Evolutionary conservation across 148 eudicot genomes (phyloP).

Genomic region (Vaccinium vitisidaea): DNA sequence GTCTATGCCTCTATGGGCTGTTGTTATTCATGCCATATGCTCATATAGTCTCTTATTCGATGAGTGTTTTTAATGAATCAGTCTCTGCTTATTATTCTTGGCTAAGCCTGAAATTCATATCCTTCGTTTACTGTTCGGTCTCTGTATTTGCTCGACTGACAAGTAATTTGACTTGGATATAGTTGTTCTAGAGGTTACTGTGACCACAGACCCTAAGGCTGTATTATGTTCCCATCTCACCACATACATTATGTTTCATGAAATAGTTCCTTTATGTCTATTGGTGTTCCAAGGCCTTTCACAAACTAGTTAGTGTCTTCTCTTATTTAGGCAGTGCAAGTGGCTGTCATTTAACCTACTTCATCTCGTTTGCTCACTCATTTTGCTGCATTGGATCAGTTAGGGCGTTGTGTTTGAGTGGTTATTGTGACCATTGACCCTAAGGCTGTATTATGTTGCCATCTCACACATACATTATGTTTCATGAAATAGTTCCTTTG

Average conservation of each 20-base stretch:
- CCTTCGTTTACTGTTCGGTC: not conserved
- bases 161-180: not conserved
- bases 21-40: not conserved
- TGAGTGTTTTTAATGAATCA: not conserved
- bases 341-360: not conserved
- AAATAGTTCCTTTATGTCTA: not conserved
- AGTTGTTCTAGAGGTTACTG: not conserved
- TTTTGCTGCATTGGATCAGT: slow-evolving; percentile 8
- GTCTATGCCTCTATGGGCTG: not conserved
- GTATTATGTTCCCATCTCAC: not conserved
- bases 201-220: not conserved
- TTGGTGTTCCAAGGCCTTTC: not conserved
- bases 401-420: not conserved
- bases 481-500: not conserved
- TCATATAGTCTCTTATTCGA: not conserved
- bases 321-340: not conserved
- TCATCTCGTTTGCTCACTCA: not conserved
- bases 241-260: not conserved
- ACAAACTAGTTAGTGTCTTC: not conserved
- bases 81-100: not conserved
- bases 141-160: not conserved
- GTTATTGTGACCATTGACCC: not conserved
- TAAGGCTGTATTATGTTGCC: not conserved
- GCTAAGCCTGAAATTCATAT: not conserved
- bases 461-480: slow-evolving; percentile 1